Conservation (phyloP, 371 early-diverging fungal genomes). For the Mucor mucedo region DNA sequence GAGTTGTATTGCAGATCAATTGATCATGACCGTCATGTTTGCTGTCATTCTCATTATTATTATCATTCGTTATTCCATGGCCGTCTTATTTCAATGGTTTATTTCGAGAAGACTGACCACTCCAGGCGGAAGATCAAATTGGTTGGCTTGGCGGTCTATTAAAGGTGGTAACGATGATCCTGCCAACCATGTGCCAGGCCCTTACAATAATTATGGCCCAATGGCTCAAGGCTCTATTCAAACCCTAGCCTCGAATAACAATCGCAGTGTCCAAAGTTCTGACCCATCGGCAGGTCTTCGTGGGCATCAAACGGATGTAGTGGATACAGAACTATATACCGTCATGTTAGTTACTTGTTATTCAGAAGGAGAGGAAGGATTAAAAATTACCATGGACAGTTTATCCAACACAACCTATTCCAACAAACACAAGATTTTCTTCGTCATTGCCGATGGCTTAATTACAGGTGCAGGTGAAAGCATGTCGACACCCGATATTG, state of each 20-base stretch:
- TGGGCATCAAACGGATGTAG: constrained; percentile 42
- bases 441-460: constrained; percentile 55
- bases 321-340: constrained; percentile 54
- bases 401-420: constrained; percentile 74
- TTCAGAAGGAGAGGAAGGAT: constrained; percentile 77
- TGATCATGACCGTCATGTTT: constrained; percentile 52
- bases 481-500: constrained; percentile 69
- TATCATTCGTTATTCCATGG: constrained; percentile 60
- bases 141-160: constrained; percentile 57
- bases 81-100: constrained; percentile 66
- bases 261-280: not conserved
- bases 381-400: constrained; percentile 85
- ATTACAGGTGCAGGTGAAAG: constrained; percentile 44
- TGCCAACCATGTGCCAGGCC: constrained; percentile 52
- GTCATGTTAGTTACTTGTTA: constrained; percentile 76
- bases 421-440: constrained; percentile 57
- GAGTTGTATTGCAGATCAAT: constrained; percentile 63
- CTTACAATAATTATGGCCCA: constrained; percentile 50
- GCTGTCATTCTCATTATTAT: constrained; percentile 50
- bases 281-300: constrained; percentile 6
- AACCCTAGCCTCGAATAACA: constrained; percentile 5
- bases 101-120: constrained; percentile 46
- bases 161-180: constrained; percentile 59
- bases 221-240: constrained; percentile 27
- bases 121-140: constrained; percentile 53